These are phyloP conservation scores for Sphaerobolus stellatus DNA, from an alignment of 1,284 basidiomycete genomes.

Conservation along the genomic window DNA sequence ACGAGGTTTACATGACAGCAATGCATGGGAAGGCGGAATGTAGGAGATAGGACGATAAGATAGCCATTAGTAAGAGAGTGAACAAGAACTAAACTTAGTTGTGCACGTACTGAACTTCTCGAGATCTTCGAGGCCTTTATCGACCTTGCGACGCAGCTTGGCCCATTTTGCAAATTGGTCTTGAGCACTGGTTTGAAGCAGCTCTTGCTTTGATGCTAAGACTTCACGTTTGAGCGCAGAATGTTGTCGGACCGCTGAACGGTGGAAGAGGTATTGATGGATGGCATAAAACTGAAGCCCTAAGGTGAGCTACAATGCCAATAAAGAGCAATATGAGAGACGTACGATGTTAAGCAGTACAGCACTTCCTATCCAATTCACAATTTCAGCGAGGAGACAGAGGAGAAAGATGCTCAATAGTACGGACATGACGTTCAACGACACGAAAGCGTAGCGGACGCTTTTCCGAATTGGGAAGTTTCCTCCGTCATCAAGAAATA, in stretches of 20 bases:
- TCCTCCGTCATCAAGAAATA: too few species aligned
- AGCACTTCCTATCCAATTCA: slow-evolving; percentile 85
- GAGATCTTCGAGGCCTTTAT: slow-evolving; percentile 92
- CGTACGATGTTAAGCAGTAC: slow-evolving; percentile 77
- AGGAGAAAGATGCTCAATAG: slow-evolving; percentile 78
- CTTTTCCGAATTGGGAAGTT: too few species aligned
- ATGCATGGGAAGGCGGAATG: slow-evolving; percentile 4
- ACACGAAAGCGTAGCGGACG: too few species aligned
- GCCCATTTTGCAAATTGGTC: slow-evolving; percentile 99
- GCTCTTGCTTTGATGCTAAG: slow-evolving; percentile 78
- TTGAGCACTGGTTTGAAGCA: slow-evolving; percentile 89
- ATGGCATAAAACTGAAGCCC: slow-evolving; percentile 59
- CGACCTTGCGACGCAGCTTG: slow-evolving; percentile 85
- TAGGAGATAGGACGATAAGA: too few species aligned
- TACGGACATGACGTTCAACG: too few species aligned
- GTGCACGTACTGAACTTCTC: slow-evolving; percentile 82
- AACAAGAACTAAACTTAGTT: slow-evolving; percentile 9
- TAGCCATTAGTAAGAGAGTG: neutral
- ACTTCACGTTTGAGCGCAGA: slow-evolving; percentile 74
- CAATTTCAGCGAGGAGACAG: slow-evolving; percentile 77
- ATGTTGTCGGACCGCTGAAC: slow-evolving; percentile 54
- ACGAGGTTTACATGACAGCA: neutral
- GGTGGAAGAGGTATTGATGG: slow-evolving; percentile 67
- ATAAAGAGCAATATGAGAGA: slow-evolving; percentile 21
- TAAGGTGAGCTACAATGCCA: neutral